These are phyloP conservation scores for Tricharina praecox DNA, from an alignment of 495 filamentous ascomycete species.

Conservation along the genomic window DNA sequence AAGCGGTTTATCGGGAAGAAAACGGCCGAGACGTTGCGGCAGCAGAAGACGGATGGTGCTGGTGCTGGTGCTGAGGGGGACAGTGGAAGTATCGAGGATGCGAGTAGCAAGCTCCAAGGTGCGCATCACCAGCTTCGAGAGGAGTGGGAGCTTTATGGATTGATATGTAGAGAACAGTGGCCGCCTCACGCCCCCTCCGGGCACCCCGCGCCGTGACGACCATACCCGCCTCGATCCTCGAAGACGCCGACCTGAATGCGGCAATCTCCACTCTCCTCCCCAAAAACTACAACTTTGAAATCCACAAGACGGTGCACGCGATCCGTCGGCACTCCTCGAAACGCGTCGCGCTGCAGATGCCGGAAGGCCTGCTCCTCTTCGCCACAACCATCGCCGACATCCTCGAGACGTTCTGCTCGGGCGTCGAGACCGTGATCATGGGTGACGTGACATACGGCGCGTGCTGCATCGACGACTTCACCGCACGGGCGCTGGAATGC, in stretches of 20 bases:
- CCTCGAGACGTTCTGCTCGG: conserved; percentile 81
- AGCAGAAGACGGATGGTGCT: conserved; percentile 33
- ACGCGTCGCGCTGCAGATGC: conserved; percentile 83
- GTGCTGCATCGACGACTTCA: conserved; percentile 98
- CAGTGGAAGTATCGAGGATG: conserved; percentile 39
- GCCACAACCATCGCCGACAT: conserved; percentile 98
- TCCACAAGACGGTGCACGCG: conserved; percentile 92
- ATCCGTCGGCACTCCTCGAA: conserved; percentile 62
- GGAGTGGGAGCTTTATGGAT: too few relatives aligned
- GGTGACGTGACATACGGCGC: conserved; percentile 97
- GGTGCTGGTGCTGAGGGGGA: too few relatives aligned
- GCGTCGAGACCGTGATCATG: conserved; percentile 88
- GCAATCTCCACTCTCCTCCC: conserved; percentile 68
- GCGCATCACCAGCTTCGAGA: too few relatives aligned
- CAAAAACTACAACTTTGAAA: conserved; percentile 91
- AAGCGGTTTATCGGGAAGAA: conserved; percentile 66
- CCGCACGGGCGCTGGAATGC: conserved; percentile 80
- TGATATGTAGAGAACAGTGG: too few relatives aligned
- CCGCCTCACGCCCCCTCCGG: conserved; percentile 40
- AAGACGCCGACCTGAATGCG: conserved; percentile 73
- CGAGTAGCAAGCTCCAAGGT: conserved; percentile 46
- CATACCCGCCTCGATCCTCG: conserved; percentile 69
- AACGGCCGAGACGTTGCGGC: conserved; percentile 37
- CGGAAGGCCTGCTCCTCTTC: conserved; percentile 86
- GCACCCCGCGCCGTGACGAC: conserved; percentile 66